A percentile compares a stretch with the other conserved stretches of the same genome.
phyloP scores from a whole-genome alignment of 2,329 filamentous ascomycete genomes.

The Drechmeria coniospora region DNA sequence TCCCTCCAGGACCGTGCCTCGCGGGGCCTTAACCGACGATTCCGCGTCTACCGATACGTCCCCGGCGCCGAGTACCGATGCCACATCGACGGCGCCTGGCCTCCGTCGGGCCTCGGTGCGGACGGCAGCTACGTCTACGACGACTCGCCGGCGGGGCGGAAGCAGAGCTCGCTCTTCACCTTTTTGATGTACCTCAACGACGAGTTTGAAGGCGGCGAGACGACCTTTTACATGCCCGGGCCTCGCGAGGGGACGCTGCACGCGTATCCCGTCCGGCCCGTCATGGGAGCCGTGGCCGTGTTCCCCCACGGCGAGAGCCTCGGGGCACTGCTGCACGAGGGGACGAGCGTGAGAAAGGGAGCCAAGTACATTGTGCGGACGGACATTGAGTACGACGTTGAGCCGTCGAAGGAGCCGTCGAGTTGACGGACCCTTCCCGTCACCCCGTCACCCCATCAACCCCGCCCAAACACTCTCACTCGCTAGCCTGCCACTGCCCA shows the following conservation, averaged over 20 bases:
- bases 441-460: no score
- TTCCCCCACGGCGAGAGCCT: conserved; percentile 56
- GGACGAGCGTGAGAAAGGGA: conserved; percentile 51
- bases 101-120: conserved; percentile 47
- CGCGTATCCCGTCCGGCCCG: conserved; percentile 51
- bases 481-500: no score
- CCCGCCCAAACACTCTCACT: no score
- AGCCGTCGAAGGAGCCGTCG: conserved; percentile 12
- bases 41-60: conserved; percentile 58
- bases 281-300: conserved; percentile 52
- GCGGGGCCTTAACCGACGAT: conserved; percentile 51
- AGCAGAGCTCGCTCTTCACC: conserved; percentile 53
- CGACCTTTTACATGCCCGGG: conserved; percentile 54
- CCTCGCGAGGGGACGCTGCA: conserved; percentile 50
- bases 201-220: conserved; percentile 57
- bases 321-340: conserved; percentile 52
- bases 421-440: no score
- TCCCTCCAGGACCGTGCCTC: conserved; percentile 39
- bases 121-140: conserved; percentile 51
- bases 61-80: conserved; percentile 57
- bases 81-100: conserved; percentile 61
- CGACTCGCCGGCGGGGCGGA: conserved; percentile 39
- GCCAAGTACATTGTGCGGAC: conserved; percentile 56
- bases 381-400: conserved; percentile 56
- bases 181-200: conserved; percentile 57